Evolutionary conservation across 768 basidiomycete genomes (phyloP), one percentile per base, ranked within the genome.

Genomic region (Podaxis pistillaris): DNA sequence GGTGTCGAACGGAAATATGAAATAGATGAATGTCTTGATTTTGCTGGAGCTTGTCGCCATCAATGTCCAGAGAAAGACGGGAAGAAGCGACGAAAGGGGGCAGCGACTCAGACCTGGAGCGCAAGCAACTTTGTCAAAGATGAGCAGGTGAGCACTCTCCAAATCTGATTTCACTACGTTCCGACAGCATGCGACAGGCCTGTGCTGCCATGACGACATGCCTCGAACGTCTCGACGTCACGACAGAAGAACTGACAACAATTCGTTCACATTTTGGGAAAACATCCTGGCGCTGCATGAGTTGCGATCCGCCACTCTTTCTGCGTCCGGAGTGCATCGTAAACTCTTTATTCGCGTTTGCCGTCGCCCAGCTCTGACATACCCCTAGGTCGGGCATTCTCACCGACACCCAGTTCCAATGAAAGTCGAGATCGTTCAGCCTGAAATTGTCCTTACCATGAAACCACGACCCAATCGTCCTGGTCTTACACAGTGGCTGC

Each of bases 31-130:
- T 83, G 84, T 66, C 72, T 91, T 56, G 82, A 86, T 67, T 87
- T 88, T 62, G 74, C 71, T 9, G 83, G 78, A 2, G 87, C 81
- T 2, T 90, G 88, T 71, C 74, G 72, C 44, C 90, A 91, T 66
- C 72, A 78, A 24, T 92, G 90, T 68, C n/a, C 55, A 49, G 71
- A 69, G 65, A 52, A 74, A 75, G 64, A 70, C 68, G 64, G 70
- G 36, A 60, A 71, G 63, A 68, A 62, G 61, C 64, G 61, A 50
- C 66, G 66, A 22, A 49, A 62, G 37, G 67, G 64, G 38, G 69
- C 58, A 56, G 64, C 55, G 63, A 70, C 68, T 50, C 74, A 58
- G 13, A 66, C 70, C 3, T 91, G 88, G 87, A 74, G 67, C 28
- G 76, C 82, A 0, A 72, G 76, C 1, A 70, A 79, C 13, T 91